Base-by-base conservation (phyloP, 805 yeast species). In the Teunomyces barrocoloradensis region DNA sequence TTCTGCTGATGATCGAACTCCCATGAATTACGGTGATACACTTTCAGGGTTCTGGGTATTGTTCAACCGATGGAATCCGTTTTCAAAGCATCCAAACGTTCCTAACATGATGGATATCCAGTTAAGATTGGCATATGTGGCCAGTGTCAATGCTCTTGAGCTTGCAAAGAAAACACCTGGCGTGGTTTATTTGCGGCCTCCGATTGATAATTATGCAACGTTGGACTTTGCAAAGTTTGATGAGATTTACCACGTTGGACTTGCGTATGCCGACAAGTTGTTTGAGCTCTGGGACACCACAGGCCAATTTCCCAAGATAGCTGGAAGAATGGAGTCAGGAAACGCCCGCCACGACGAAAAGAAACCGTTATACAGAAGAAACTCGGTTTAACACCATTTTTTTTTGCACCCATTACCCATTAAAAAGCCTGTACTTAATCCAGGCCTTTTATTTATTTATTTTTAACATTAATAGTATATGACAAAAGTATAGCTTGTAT, bases 101-200 rank as follows among this genome's bases (percentile, higher is more conserved):
- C 99, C 99, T 3, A 87, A 86, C 46, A 83, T 94, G 87, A 89
- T 96, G 54, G 99, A 92, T 61, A 89, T 92, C 49, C 99, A 92
- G 68, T 78, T 89, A 71, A 75, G 98, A 47, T 71, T 92, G 50
- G 96, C 97, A 0, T 92, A 94, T 63, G 99, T 92, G 34, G 88
- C 97, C 0, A 88, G 96, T 44, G 99, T 92, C 1, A 87, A 88
- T 66, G 97, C 97, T 0, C 70, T 94, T 42, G 97, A 92, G 58
- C 75, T 78, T 49, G 97, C 97, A 1, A 94, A 92, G 61, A 72
- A 64, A 25, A 85, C 90, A 0, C 86, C 89, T 0, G 96, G 96
- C 0, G 92, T 94, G 10, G 71, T 87, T 6, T 92, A 92, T 60
- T 71, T 90, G 54, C 78, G 99, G 40, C 99, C 99, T 3, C 99